Evolutionary conservation across 176 grass and related monocot genomes (phyloP), one percentile per base, ranked within the genome.

Genomic region (Rhynchospora pubera): DNA sequence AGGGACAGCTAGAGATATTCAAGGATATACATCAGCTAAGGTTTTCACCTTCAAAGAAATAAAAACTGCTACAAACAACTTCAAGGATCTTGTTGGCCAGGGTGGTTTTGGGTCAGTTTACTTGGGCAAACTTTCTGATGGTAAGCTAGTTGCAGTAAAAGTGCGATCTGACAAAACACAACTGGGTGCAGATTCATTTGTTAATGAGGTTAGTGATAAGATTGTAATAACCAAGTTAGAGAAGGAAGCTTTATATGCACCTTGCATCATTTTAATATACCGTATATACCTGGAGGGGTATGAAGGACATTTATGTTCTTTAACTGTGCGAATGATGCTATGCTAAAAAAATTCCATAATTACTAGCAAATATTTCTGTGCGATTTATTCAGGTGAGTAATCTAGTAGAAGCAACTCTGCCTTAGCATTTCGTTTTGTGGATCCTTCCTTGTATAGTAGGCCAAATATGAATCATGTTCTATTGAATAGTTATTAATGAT

Each of bases 111-210:
- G 85, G 12, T 87, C 85, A 16, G 78, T 87, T 57, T 87, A 82
- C 79, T 74, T 77, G 15, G 79, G 85, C 24, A 87, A 87, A 64
- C 46, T 87, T 61, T 73, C 57, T 48, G 79, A 74, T 44, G 79
- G 85, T 52, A 87, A 87, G 70, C 69, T 87, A 77, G 79, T 87
- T 74, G 79, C 85, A 22, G 85, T 83, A 11, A 87, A 87, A 87
- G 85, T 87, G 22, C 79, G 85, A 23, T 70, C 34, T 24, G 85
- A 87, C 26, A 83, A 75, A 87, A 82, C 85, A 76, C 79, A 87
- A 51, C 65, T 75, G 56, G 79, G 85, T 82, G 85, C 85, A 18
- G 68, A 87, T 66, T 83, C 85, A 66, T 87, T 87, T 75, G 32
- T 87, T 21, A 87, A 87, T 19, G 85, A 87, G 79, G 85, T 87